Base-by-base conservation (phyloP, 1,139 yeast genomes). In the Wickerhamomyces sp. region DNA sequence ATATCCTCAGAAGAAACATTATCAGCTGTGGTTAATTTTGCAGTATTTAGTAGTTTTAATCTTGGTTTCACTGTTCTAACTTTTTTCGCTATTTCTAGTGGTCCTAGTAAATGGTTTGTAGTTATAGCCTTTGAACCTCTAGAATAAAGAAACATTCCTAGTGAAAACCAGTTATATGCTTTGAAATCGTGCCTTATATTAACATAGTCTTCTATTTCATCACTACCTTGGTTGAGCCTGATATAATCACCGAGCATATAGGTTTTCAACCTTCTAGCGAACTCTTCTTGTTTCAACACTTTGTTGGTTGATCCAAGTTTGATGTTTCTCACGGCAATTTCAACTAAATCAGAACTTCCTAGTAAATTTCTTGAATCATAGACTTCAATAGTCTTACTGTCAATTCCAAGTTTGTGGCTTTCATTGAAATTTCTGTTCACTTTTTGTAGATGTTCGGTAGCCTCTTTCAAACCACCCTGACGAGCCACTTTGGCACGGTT, bases 51-150 rank as follows among this genome's bases (percentile, higher is more conserved):
- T 3, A 37, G 31, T 25, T 27, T 43, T 3, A 33, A 37, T 15
- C 47, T 42, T 18, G 39, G 39, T 13, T 22, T 41, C 13, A 30
- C 64, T 45, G 19, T 56, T 55, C 64, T 61, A n/a, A 63, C 64
- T 49, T 71, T 75, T 46, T 74, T 71, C 47, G 81, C 83, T 2
- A 81, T 66, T n/a, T 76, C 78, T 37, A 87, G 64, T 0, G 95
- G 90, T 0, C 95, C 95, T 40, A 80, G 65, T 46, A 87, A 60
- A 49, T 83, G 86, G 47, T 80, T 85, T 15, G 70, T 63, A 2
- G 77, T 68, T 0, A 73, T 62, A 0, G 85, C 72, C 35, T 71
- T 68, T 12, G 59, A 58, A 45, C 84, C 72, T 16, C 70, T 56
- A 38, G 67, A 60, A 47, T 71, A 66, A 47, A 71, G 76, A 31